phyloP scores from a whole-genome alignment of 2,329 filamentous ascomycete genomes.

The Paramyrothecium roridum region DNA sequence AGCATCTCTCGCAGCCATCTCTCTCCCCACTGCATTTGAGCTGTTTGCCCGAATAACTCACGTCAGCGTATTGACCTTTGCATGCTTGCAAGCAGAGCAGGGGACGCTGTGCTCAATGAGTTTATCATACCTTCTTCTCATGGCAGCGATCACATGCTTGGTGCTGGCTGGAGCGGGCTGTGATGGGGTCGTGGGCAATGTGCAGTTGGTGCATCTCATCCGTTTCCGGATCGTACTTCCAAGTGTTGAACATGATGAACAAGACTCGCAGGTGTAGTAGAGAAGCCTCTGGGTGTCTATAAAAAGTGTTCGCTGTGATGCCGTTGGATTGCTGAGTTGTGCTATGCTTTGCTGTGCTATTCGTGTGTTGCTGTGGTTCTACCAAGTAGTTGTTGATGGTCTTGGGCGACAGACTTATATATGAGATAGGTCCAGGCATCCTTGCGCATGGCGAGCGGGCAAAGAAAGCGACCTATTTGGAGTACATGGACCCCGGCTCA shows the following conservation, averaged over 20 bases:
- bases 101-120: neutral
- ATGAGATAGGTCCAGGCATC: too few species aligned
- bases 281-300: too few species aligned
- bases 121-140: constrained; percentile 30
- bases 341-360: too few species aligned
- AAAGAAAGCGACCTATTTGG: too few species aligned
- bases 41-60: constrained; percentile 13
- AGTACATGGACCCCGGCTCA: too few species aligned
- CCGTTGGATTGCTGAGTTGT: too few species aligned
- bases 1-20: constrained; percentile 31
- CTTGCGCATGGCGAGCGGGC: too few species aligned
- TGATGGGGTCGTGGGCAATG: constrained; percentile 31
- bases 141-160: constrained; percentile 36
- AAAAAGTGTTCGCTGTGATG: too few species aligned
- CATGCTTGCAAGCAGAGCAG: neutral
- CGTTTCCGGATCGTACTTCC: constrained; percentile 35
- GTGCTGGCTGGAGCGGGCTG: constrained; percentile 33
- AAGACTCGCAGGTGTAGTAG: neutral
- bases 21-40: constrained; percentile 35
- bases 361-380: too few species aligned
- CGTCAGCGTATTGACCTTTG: constrained; percentile 3
- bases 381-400: too few species aligned
- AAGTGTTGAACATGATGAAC: constrained; percentile 31
- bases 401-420: too few species aligned
- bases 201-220: constrained; percentile 33